phyloP scores from a whole-genome alignment of 2,329 filamentous ascomycete genomes.

The Coniochaeta sp. region DNA sequence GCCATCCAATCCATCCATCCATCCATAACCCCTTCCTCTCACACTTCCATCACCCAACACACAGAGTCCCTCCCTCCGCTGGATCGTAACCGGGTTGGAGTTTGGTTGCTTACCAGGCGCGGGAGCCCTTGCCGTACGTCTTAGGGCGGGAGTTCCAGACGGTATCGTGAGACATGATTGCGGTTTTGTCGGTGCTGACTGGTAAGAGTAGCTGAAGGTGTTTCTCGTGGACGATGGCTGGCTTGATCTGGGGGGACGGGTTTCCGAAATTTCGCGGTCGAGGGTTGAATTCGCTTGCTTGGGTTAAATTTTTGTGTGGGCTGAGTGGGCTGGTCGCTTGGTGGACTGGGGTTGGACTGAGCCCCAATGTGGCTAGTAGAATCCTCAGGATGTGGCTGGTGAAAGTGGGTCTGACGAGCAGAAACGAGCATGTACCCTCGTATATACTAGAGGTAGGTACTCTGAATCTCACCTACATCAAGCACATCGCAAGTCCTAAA shows the following conservation, averaged over 20 bases:
- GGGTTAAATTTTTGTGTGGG: constrained; percentile 16
- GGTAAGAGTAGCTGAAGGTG: background rate
- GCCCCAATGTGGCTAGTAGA: background rate
- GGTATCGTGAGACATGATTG: constrained; percentile 71
- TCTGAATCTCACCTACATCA: too few relatives aligned
- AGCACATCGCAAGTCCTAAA: too few relatives aligned
- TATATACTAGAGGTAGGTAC: too few relatives aligned
- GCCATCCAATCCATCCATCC: constrained; percentile 10
- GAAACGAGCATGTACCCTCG: too few relatives aligned
- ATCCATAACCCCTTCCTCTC: background rate
- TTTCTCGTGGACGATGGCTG: background rate
- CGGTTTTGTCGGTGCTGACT: constrained; percentile 16
- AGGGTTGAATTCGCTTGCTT: background rate
- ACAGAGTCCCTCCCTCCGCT: too few relatives aligned
- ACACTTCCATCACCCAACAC: constrained; percentile 1
- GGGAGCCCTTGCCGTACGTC: constrained; percentile 94
- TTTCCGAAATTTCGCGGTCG: background rate
- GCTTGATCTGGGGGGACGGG: background rate
- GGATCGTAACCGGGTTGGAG: too few relatives aligned
- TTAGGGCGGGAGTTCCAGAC: constrained; percentile 99
- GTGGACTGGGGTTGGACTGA: background rate
- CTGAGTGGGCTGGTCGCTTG: constrained; percentile 5
- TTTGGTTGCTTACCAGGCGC: constrained; percentile 63
- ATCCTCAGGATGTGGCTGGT: background rate
- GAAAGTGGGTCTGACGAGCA: background rate